Evolutionary conservation across 805 yeast genomes (phyloP).

Genomic region (Starmerella stellata): DNA sequence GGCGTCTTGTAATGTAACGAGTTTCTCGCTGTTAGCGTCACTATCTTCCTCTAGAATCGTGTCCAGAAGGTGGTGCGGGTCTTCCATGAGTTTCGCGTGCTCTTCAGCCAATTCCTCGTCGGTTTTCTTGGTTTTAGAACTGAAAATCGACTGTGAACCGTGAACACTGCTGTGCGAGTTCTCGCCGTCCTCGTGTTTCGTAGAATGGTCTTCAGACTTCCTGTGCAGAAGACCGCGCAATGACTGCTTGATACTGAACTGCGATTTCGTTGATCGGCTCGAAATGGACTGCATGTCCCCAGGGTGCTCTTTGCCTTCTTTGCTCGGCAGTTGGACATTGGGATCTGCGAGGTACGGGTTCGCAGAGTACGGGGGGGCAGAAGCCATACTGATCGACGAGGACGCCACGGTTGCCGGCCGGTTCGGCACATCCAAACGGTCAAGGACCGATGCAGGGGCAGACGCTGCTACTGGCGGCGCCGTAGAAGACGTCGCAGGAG

Average conservation of each 20-base stretch:
- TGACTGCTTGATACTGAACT: not conserved
- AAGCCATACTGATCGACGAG: not conserved
- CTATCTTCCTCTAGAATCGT: constrained; percentile 17
- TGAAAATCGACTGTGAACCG: not conserved
- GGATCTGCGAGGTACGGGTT: not conserved
- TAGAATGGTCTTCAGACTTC: not conserved
- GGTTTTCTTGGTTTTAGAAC: not conserved
- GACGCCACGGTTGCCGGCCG: not conserved
- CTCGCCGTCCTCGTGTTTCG: not conserved
- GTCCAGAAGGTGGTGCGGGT: constrained; percentile 14
- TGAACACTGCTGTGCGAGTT: not conserved
- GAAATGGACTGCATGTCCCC: no score
- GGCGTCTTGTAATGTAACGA: constrained; percentile 15
- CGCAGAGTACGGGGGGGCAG: not conserved
- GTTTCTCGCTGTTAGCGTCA: constrained; percentile 4
- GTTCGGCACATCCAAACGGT: not conserved
- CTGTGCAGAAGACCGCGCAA: not conserved
- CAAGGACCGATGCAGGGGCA: not conserved
- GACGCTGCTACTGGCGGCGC: not conserved
- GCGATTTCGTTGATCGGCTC: no score
- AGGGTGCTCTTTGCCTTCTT: no score
- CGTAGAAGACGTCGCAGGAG: not conserved
- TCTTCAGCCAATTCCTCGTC: constrained; percentile 6
- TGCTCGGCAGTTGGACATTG: no score
- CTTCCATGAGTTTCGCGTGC: constrained; percentile 5